Evolutionary conservation across 1,284 basidiomycete species (phyloP), one percentile per base, ranked within the genome.

Genomic region (Wallemia ichthyophaga): DNA sequence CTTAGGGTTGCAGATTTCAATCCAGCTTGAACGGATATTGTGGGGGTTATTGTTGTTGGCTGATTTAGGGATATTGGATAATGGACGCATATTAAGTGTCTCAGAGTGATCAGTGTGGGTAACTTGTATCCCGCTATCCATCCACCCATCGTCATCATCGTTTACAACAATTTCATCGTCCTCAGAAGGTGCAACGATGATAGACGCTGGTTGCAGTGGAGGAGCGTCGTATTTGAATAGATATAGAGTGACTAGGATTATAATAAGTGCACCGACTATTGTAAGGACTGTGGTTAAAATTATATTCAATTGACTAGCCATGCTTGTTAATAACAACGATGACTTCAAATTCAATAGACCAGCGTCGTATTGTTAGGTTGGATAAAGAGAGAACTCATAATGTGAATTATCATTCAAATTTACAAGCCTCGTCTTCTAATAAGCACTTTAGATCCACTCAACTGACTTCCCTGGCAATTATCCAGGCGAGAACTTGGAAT

Each of bases 391-490:
- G 37, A 21, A 48, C 37, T 13, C 37, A 48, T 48, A 48, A 48
- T 21, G 37, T 48, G 37, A 3, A 19, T 48, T 5, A 7, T 17
- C n/a, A 48, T 15, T 17, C n/a, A 21, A 3, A 48, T 5, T 5
- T 48, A 48, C 5, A 11, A 48, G 7, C 11, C 11, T 15, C 11
- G 37, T 21, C 11, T 48, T 15, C 37, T 15, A 21, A 11, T 48
- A 31, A n/a, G 28, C 37, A 5, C 37, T 21, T 17, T 48, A 91
- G 71, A 81, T 89, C 24, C 80, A 83, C 0, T 86, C 80, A 64
- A 82, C 82, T 7, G 83, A 91, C 62, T 91, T 80, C 67, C 88
- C 88, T 3, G 87, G 87, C 0, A 80, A 88, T 67, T 80, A 83
- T 65, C 81, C 86, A 0, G 78, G 74, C 33, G 83, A 91, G 67